Evolutionary conservation across 2,329 filamentous ascomycete genomes (phyloP).

Genomic region (Aotearoamyces nothofagi): DNA sequence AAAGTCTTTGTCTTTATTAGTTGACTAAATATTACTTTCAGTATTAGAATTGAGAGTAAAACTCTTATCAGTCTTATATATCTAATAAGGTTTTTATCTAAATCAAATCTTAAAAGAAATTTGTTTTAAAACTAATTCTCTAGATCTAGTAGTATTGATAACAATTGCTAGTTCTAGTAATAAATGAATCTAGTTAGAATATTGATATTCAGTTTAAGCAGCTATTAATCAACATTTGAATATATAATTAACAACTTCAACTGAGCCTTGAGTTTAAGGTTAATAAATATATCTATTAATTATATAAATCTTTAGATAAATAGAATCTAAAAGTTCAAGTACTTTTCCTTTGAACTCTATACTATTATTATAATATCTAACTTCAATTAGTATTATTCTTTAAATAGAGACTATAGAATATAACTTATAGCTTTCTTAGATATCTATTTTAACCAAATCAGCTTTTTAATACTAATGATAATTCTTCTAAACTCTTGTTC

Average conservation of each 20-base stretch:
- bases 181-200: background rate
- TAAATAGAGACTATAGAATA: too few relatives aligned
- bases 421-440: too few relatives aligned
- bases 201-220: background rate
- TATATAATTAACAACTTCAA: too few relatives aligned
- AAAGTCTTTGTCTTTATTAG: background rate
- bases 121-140: background rate
- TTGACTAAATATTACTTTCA: too few relatives aligned
- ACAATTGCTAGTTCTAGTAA: background rate
- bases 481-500: too few relatives aligned
- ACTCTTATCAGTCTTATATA: background rate
- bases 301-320: background rate
- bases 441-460: too few relatives aligned
- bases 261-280: background rate
- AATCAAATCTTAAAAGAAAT: conserved; percentile 1
- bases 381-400: background rate
- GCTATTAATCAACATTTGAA: background rate
- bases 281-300: background rate
- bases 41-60: background rate
- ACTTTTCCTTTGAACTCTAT: background rate
- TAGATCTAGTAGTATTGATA: background rate
- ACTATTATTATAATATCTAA: too few relatives aligned
- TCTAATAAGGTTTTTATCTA: background rate
- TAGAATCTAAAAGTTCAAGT: background rate
- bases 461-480: background rate